Evolutionary conservation across 2,329 filamentous ascomycete species (phyloP).

Genomic region (Fonsecaea pugnacius): DNA sequence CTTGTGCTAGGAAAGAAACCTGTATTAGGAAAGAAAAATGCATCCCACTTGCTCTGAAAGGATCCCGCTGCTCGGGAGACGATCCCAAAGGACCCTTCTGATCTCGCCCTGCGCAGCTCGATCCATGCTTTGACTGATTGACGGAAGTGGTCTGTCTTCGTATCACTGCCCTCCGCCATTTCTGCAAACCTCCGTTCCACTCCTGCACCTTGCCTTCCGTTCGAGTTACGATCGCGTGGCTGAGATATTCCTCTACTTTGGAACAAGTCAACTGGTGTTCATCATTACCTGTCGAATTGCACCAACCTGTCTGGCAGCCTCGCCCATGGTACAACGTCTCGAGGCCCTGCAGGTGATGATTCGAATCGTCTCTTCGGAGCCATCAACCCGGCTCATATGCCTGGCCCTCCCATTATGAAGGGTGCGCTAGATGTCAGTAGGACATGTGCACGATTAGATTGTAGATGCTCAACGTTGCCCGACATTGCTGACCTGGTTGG

Average conservation of each 20-base stretch:
- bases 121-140: not conserved
- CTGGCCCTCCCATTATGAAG: not conserved
- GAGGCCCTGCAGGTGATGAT: not conserved
- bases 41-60: not conserved
- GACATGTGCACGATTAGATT: not conserved
- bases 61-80: not conserved
- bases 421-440: not conserved
- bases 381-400: not conserved
- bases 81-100: not conserved
- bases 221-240: not conserved
- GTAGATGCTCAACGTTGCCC: not conserved
- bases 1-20: slow-evolving; percentile 11
- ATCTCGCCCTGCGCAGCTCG: not conserved
- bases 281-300: not conserved
- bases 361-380: not conserved
- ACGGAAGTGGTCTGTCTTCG: not conserved
- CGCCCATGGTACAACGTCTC: not conserved
- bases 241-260: not conserved
- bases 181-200: not conserved
- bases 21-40: slow-evolving; percentile 8
- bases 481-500: not conserved
- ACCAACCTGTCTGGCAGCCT: not conserved
- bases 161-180: not conserved
- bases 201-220: not conserved
- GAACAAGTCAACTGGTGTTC: not conserved